phyloP scores from a whole-genome alignment of 176 grass and related monocot species.

The Chloris gayana region DNA sequence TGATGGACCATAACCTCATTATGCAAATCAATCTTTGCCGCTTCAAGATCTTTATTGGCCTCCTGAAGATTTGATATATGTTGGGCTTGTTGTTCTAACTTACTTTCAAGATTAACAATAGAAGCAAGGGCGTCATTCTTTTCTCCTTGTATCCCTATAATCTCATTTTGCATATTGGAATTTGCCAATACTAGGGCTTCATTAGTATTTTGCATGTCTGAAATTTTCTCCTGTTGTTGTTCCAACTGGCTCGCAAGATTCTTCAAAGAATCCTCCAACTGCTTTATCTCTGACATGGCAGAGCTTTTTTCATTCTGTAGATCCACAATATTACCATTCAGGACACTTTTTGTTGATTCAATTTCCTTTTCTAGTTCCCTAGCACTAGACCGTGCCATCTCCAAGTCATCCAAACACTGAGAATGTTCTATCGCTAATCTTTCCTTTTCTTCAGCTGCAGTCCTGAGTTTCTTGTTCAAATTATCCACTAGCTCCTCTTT shows the following conservation, averaged over 20 bases:
- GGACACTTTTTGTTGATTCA: conserved; percentile 44
- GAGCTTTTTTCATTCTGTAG: conserved; percentile 35
- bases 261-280: conserved; percentile 48
- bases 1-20: conserved; percentile 34
- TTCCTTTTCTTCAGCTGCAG: conserved; percentile 48
- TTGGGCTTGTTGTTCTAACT: conserved; percentile 51
- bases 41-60: conserved; percentile 35
- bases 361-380: conserved; percentile 45
- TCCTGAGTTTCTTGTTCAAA: conserved; percentile 37
- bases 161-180: conserved; percentile 40
- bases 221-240: conserved; percentile 44
- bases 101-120: conserved; percentile 43
- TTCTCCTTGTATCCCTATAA: conserved; percentile 35
- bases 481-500: conserved; percentile 43
- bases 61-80: conserved; percentile 52
- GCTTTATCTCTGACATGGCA: conserved; percentile 9
- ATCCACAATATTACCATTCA: conserved; percentile 37
- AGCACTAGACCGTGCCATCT: conserved; percentile 33
- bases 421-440: conserved; percentile 43
- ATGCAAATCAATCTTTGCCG: conserved; percentile 38
- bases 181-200: conserved; percentile 40
- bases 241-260: conserved; percentile 49
- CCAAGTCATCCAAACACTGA: conserved; percentile 46
- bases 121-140: conserved; percentile 47
- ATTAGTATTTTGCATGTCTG: conserved; percentile 38